A percentile compares a stretch with the other conserved stretches of the same genome.
These are phyloP conservation scores for Lactifluus subvellereus DNA, from an alignment of 768 basidiomycete species.

Conservation along the genomic window DNA sequence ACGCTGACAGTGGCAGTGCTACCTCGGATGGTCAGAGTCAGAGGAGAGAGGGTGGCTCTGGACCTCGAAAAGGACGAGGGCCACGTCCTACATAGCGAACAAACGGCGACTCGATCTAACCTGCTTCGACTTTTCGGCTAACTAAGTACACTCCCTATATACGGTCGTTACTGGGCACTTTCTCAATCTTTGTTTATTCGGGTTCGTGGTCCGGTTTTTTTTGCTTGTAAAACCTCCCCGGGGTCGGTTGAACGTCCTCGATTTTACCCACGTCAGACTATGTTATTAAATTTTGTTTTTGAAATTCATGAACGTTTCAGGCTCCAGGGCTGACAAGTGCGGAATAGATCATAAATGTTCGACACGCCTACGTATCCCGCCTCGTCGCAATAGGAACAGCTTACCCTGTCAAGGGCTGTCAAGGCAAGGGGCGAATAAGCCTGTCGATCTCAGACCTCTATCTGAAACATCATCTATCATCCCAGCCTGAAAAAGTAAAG, in stretches of 20 bases:
- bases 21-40: background rate
- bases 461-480: background rate
- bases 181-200: background rate
- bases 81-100: background rate
- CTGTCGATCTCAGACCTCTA: background rate
- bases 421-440: background rate
- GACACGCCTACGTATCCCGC: no score
- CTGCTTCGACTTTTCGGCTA: background rate
- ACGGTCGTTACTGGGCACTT: conserved; percentile 2
- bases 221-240: background rate
- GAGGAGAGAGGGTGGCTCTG: background rate
- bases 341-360: background rate
- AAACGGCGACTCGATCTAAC: background rate
- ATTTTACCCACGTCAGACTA: background rate
- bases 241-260: background rate
- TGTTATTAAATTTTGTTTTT: background rate
- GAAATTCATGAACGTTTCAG: background rate
- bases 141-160: background rate
- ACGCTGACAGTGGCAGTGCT: conserved; percentile 26
- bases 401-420: background rate
- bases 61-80: conserved; percentile 13
- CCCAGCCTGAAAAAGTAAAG: no score
- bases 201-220: background rate
- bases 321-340: background rate
- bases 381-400: background rate